Base-by-base conservation (phyloP, 2,329 filamentous ascomycete species). In the Paraphaeosphaeria sporulosa region DNA sequence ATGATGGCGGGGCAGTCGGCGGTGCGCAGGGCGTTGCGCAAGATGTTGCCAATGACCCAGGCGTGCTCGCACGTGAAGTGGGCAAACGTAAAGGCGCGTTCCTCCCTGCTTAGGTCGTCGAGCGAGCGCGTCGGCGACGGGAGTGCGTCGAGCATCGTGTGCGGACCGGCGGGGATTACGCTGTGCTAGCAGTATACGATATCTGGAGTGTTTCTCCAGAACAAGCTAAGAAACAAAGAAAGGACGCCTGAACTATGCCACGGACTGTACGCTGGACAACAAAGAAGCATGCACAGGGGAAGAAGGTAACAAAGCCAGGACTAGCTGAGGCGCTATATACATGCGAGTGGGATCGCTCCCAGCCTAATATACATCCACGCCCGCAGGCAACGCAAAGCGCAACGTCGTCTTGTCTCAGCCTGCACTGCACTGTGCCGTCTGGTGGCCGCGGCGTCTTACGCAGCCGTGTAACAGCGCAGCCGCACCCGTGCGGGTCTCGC, bases 11-110 rank as follows among this genome's bases (percentile, higher is more conserved):
- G 83, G 48, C 83, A 82, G 30, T 75, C 72, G 58, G 86, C 81
- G 6, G 84, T 81, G 32, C 85, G 78, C 8, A 91, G 85, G n/a
- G 88, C 84, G 42, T 83, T 85, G 68, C 89, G 86, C 27, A 92
- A 83, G 21, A 88, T 84, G 64, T 85, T 84, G 60, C 89, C 89
- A 4, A 92, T 84, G 36, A 85, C 82, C 81, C 86, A 90, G 53
- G 89, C 89, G 67, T 90, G 88, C 25, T 84, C 52, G 57, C 83
- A 80, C 1, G 88, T 90, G 78, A 92, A 92, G 64, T 84, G 70
- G 13, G 80, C 76, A 65, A 83, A 82, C n/a, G 72, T 72, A 62
- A 83, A 80, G 42, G 76, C 72, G 43, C 71, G 71, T 68, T 83
- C 81, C 61, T 81, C 75, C 55, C 70, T 67, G 19, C 74, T 75